Evolutionary conservation across 2,329 filamentous ascomycete genomes (phyloP).

Genomic region (Didymella exigua): DNA sequence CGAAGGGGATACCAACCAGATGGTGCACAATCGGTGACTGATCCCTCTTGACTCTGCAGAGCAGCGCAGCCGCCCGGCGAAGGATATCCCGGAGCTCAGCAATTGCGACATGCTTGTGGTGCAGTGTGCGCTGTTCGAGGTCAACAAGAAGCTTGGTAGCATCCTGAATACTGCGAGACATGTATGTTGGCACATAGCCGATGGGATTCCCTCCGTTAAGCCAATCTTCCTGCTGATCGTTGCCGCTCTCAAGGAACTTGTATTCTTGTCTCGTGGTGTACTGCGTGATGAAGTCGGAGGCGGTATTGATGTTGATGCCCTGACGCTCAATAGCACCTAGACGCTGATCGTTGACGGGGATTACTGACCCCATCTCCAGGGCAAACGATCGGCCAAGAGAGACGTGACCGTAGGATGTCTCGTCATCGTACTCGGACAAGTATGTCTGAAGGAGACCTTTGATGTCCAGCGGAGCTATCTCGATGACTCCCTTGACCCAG

Average conservation of each 20-base stretch:
- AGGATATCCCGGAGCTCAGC: slow-evolving; percentile 80
- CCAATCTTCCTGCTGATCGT: slow-evolving; percentile 68
- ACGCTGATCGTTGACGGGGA: slow-evolving; percentile 85
- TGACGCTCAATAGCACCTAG: slow-evolving; percentile 79
- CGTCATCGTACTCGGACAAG: slow-evolving; percentile 91
- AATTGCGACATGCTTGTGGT: slow-evolving; percentile 72
- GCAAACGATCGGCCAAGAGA: slow-evolving; percentile 94
- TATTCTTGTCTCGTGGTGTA: slow-evolving; percentile 98
- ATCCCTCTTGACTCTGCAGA: slow-evolving; percentile 78
- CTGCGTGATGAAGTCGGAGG: slow-evolving; percentile 94
- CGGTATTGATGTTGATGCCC: slow-evolving; percentile 80
- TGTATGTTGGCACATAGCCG: slow-evolving; percentile 22
- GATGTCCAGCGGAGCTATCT: slow-evolving; percentile 86
- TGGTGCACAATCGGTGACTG: slow-evolving; percentile 82
- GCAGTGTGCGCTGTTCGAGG: slow-evolving; percentile 72
- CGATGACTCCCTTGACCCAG: slow-evolving; percentile 83
- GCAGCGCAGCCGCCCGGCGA: slow-evolving; percentile 80
- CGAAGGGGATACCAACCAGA: slow-evolving; percentile 90
- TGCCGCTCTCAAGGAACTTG: slow-evolving; percentile 78
- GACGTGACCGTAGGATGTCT: slow-evolving; percentile 87
- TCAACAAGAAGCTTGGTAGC: slow-evolving; percentile 68
- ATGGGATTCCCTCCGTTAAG: slow-evolving; percentile 58
- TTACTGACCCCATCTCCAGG: slow-evolving; percentile 84
- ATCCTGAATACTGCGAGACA: slow-evolving; percentile 55
- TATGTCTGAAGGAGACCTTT: slow-evolving; percentile 97